Percentiles rank a stretch among this genome's conserved stretches.
Evolutionary conservation across 1,139 yeast genomes (phyloP).

Genomic region (Blastobotrys illinoisensis): DNA sequence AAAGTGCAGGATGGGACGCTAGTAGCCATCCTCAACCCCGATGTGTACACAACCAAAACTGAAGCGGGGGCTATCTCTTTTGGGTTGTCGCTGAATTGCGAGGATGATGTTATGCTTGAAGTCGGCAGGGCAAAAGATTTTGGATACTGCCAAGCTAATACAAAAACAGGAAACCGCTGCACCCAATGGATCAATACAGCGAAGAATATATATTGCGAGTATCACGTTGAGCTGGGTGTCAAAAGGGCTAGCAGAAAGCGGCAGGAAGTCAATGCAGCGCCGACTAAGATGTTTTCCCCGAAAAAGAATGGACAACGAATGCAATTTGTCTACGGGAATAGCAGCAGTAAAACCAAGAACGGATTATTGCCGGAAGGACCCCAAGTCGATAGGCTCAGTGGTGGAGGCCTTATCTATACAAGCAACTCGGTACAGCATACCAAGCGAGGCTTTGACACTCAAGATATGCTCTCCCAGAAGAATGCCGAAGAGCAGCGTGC

Average conservation of each 20-base stretch:
- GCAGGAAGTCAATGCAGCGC: slow-evolving; percentile 56
- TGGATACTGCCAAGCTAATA: slow-evolving; percentile 56
- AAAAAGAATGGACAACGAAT: slow-evolving; percentile 28
- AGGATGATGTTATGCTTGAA: slow-evolving; percentile 52
- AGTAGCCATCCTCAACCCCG: slow-evolving; percentile 71
- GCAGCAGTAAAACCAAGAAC: slow-evolving; percentile 5
- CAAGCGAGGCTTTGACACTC: neutral
- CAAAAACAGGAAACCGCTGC: slow-evolving; percentile 49
- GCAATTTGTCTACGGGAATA: slow-evolving; percentile 24
- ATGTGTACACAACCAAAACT: slow-evolving; percentile 38
- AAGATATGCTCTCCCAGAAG: neutral
- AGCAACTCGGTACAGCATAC: neutral
- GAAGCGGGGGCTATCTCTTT: slow-evolving; percentile 42
- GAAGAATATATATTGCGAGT: slow-evolving; percentile 57
- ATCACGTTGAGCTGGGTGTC: slow-evolving; percentile 58
- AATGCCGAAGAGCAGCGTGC: slow-evolving; percentile 8
- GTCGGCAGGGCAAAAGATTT: slow-evolving; percentile 69
- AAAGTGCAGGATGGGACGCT: slow-evolving; percentile 70
- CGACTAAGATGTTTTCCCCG: slow-evolving; percentile 28
- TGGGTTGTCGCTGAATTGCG: slow-evolving; percentile 51
- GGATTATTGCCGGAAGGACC: slow-evolving; percentile 12
- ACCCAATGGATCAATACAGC: slow-evolving; percentile 51
- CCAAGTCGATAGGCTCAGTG: neutral
- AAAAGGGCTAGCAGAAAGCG: slow-evolving; percentile 39
- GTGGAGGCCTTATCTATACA: neutral